Conservation (phyloP, 257 asterid species). For the Solanum ossicruentum region DNA sequence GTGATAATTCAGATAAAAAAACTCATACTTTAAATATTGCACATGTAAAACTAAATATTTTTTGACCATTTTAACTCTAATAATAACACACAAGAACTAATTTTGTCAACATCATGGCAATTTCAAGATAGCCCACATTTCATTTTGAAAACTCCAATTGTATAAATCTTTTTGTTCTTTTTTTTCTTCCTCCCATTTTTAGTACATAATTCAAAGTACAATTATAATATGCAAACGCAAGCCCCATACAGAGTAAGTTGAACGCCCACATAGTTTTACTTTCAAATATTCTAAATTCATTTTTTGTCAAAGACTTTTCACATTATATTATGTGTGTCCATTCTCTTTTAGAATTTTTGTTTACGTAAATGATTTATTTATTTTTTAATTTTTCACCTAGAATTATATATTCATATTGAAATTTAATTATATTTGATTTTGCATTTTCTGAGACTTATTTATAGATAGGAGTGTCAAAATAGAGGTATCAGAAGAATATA, state of each 20-base stretch:
- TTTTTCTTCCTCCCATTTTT: background rate
- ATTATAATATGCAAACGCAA: background rate
- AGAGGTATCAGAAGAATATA: too few relatives aligned
- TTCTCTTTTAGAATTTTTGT: background rate
- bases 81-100: background rate
- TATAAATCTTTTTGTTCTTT: background rate
- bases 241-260: background rate
- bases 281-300: background rate
- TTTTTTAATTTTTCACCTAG: background rate
- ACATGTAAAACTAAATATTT: too few relatives aligned
- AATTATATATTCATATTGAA: fast-evolving
- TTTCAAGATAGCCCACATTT: background rate
- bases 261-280: background rate
- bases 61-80: too few relatives aligned
- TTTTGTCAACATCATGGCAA: background rate
- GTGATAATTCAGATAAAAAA: too few relatives aligned
- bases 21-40: too few relatives aligned
- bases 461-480: too few relatives aligned
- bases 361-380: background rate
- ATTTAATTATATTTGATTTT: background rate
- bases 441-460: background rate
- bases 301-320: background rate
- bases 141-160: background rate
- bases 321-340: background rate
- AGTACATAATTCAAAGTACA: background rate